A percentile compares a stretch with the other conserved stretches of the same genome.
These are phyloP conservation scores for Lasiosphaeris hirsuta DNA, from an alignment of 495 filamentous ascomycete species.

Conservation along the genomic window DNA sequence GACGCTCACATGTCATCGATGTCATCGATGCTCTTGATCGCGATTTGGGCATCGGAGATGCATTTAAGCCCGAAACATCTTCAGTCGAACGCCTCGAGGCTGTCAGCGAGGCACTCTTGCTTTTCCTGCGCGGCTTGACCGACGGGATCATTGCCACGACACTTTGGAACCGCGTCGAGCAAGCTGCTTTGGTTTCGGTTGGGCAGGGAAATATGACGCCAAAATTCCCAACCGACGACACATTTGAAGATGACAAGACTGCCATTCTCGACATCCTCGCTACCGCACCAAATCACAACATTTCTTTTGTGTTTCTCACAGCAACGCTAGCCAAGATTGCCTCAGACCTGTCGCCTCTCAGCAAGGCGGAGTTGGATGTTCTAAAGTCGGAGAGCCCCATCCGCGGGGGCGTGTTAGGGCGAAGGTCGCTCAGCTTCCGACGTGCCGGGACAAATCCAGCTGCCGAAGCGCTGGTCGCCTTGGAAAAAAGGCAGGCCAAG, in stretches of 20 bases:
- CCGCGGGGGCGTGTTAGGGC: constrained; percentile 23
- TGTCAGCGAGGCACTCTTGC: constrained; percentile 61
- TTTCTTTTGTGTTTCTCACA: constrained; percentile 81
- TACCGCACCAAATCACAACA: constrained; percentile 69
- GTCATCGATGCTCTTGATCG: constrained; percentile 69
- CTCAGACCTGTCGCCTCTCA: constrained; percentile 45
- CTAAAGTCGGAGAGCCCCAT: constrained; percentile 18
- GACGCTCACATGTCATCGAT: constrained; percentile 29
- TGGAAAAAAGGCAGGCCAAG: constrained; percentile 41
- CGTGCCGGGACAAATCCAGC: constrained; percentile 25
- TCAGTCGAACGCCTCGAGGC: constrained; percentile 66
- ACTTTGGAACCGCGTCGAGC: constrained; percentile 70
- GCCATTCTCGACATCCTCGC: constrained; percentile 72
- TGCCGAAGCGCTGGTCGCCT: constrained; percentile 23
- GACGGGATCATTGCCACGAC: constrained; percentile 68
- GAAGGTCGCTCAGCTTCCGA: constrained; percentile 41
- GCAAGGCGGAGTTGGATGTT: constrained; percentile 33
- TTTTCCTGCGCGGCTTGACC: constrained; percentile 66
- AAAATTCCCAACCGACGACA: constrained; percentile 45
- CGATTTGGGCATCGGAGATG: constrained; percentile 52
- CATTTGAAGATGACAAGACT: constrained; percentile 61
- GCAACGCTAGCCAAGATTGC: constrained; percentile 61
- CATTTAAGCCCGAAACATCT: constrained; percentile 57
- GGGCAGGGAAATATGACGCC: constrained; percentile 21
- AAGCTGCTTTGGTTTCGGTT: constrained; percentile 46